A percentile compares a stretch with the other conserved stretches of the same genome.
phyloP scores from a whole-genome alignment of 768 basidiomycete species.

The Lentinula lateritia region DNA sequence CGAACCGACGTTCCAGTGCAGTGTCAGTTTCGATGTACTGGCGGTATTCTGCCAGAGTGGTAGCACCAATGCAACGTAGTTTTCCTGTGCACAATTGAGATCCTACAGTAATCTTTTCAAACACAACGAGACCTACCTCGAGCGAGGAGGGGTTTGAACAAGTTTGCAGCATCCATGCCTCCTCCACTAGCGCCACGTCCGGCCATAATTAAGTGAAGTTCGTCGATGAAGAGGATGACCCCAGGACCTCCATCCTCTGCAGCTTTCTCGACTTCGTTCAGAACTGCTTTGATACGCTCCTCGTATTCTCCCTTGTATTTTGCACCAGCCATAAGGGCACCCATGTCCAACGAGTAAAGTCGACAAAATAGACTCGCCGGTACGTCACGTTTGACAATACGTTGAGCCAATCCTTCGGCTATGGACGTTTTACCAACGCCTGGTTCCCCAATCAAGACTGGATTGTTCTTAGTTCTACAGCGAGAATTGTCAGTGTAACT shows the following conservation, averaged over 20 bases:
- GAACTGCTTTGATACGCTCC: constrained; percentile 88
- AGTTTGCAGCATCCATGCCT: constrained; percentile 91
- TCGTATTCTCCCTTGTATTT: constrained; percentile 96
- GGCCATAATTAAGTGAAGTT: constrained; percentile 91
- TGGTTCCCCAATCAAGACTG: constrained; percentile 93
- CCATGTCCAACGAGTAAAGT: constrained; percentile 88
- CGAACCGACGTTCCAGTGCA: constrained; percentile 87
- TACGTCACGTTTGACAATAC: constrained; percentile 92
- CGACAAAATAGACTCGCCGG: constrained; percentile 69
- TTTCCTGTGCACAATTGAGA: constrained; percentile 12
- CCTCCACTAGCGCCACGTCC: constrained; percentile 77
- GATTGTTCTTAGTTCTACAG: constrained; percentile 90
- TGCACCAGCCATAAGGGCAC: constrained; percentile 89
- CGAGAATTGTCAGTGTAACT: not conserved
- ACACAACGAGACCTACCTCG: constrained; percentile 45
- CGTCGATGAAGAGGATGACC: constrained; percentile 93
- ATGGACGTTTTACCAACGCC: constrained; percentile 93
- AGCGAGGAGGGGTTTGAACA: constrained; percentile 89
- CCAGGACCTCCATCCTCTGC: constrained; percentile 67
- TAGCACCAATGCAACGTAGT: constrained; percentile 76
- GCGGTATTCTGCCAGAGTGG: constrained; percentile 87
- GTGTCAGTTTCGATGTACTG: constrained; percentile 93
- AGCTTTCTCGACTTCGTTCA: constrained; percentile 91
- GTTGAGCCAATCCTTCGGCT: constrained; percentile 91
- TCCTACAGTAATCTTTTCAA: not conserved